Conservation (phyloP, 2,329 filamentous ascomycete genomes). For the Lachnellula occidentalis region DNA sequence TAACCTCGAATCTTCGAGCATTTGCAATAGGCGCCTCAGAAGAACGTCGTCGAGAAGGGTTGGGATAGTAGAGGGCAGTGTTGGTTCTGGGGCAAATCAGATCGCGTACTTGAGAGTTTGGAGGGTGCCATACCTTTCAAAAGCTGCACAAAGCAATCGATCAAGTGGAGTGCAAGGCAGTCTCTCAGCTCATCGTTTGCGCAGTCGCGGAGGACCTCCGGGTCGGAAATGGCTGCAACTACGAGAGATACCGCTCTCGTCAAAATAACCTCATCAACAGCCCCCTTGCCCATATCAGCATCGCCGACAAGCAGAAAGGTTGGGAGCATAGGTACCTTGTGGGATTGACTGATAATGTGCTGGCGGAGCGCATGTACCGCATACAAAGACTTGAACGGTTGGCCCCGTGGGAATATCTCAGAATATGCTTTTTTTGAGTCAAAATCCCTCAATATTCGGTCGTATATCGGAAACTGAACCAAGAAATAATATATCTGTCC, state of each 20-base stretch:
- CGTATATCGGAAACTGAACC: slow-evolving; percentile 62
- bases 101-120: slow-evolving; percentile 7
- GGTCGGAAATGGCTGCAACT: slow-evolving; percentile 55
- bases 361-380: slow-evolving; percentile 61
- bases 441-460: slow-evolving; percentile 54
- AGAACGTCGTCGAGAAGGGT: slow-evolving; percentile 32
- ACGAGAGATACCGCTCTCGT: slow-evolving; percentile 47
- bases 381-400: slow-evolving; percentile 70
- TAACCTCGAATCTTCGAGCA: slow-evolving; percentile 25
- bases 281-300: slow-evolving; percentile 18
- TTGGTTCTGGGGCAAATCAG: slow-evolving; percentile 33
- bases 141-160: slow-evolving; percentile 51
- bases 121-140: slow-evolving; percentile 43
- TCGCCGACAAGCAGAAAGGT: slow-evolving; percentile 28
- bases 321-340: slow-evolving; percentile 31
- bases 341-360: slow-evolving; percentile 41
- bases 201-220: slow-evolving; percentile 44
- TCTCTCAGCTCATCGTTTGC: slow-evolving; percentile 41
- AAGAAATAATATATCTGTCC: slow-evolving; percentile 65
- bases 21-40: slow-evolving; percentile 29
- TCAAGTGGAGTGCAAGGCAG: slow-evolving; percentile 46
- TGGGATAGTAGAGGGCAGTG: slow-evolving; percentile 30
- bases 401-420: slow-evolving; percentile 61
- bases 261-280: slow-evolving; percentile 32
- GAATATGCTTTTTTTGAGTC: slow-evolving; percentile 47